These are phyloP conservation scores for Paramecium biaurelia DNA, from an alignment of 73 alveolate genomes.

Conservation along the genomic window DNA sequence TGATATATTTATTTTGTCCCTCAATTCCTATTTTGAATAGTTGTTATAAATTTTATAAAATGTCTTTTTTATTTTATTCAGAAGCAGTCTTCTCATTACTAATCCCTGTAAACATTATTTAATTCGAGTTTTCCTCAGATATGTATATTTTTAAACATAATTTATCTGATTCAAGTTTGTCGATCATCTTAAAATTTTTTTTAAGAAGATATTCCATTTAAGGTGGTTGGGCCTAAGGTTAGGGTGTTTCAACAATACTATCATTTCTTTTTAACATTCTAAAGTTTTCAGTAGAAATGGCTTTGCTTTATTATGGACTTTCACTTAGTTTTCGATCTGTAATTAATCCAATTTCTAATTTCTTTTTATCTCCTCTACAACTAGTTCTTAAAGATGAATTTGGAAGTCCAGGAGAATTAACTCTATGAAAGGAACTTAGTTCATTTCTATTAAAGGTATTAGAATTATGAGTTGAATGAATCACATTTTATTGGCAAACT, in stretches of 20 bases:
- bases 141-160: background rate
- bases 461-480: background rate
- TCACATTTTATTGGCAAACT: background rate
- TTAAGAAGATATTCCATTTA: background rate
- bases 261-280: background rate
- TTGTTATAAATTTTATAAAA: background rate
- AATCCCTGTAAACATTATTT: conserved; percentile 16
- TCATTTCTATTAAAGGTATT: background rate
- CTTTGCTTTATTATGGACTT: background rate
- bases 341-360: conserved; percentile 17
- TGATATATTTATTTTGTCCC: background rate
- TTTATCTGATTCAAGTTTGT: conserved; percentile 1
- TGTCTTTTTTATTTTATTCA: background rate
- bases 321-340: background rate
- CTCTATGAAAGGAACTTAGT: background rate
- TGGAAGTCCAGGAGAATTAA: conserved; percentile 49
- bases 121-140: background rate
- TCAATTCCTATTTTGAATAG: background rate
- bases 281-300: background rate
- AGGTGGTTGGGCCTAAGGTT: background rate
- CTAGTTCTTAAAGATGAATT: conserved; percentile 2
- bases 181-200: background rate
- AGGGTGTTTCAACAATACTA: background rate
- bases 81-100: background rate
- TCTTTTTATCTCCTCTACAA: background rate